A percentile compares a stretch with the other conserved stretches of the same genome.
Evolutionary conservation across 2,329 filamentous ascomycete species (phyloP).

Genomic region (Penicillium sp.): DNA sequence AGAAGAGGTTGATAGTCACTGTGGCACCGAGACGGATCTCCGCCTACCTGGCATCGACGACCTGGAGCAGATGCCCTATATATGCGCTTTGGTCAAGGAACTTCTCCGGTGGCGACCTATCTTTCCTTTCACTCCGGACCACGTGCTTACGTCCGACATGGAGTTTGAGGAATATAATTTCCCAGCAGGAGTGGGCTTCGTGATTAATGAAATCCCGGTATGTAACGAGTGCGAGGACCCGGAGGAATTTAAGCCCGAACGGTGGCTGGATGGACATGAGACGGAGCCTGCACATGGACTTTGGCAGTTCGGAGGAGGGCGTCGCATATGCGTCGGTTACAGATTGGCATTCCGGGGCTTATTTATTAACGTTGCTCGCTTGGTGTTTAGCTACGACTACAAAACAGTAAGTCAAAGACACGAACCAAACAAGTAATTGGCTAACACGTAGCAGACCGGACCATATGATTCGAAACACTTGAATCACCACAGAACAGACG

Average conservation of each 20-base stretch:
- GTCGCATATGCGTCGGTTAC: conserved; percentile 42
- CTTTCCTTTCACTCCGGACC: conserved; percentile 30
- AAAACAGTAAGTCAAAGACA: not conserved
- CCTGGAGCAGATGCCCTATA: conserved; percentile 29
- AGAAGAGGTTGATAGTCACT: not conserved
- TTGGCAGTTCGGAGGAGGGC: conserved; percentile 41
- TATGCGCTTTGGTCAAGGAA: conserved; percentile 33
- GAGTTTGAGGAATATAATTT: conserved; percentile 35
- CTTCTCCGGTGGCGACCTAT: conserved; percentile 36
- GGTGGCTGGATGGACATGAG: conserved; percentile 44
- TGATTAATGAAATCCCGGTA: conserved; percentile 39
- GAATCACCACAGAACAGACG: not conserved
- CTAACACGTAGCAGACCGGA: not conserved
- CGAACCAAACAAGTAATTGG: not conserved
- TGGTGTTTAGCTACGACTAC: not conserved
- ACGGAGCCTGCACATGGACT: conserved; percentile 33
- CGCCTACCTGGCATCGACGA: conserved; percentile 30
- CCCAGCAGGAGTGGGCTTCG: conserved; percentile 35
- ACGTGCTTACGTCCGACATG: conserved; percentile 28
- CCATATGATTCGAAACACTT: not conserved
- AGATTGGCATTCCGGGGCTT: conserved; percentile 46
- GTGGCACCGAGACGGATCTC: conserved; percentile 17
- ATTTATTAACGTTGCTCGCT: conserved; percentile 11
- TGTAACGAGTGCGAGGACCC: conserved; percentile 35
- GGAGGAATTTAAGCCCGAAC: conserved; percentile 36